Base-by-base conservation (phyloP, 2,329 filamentous ascomycete species). In the Ploettnerulaceae sp. region DNA sequence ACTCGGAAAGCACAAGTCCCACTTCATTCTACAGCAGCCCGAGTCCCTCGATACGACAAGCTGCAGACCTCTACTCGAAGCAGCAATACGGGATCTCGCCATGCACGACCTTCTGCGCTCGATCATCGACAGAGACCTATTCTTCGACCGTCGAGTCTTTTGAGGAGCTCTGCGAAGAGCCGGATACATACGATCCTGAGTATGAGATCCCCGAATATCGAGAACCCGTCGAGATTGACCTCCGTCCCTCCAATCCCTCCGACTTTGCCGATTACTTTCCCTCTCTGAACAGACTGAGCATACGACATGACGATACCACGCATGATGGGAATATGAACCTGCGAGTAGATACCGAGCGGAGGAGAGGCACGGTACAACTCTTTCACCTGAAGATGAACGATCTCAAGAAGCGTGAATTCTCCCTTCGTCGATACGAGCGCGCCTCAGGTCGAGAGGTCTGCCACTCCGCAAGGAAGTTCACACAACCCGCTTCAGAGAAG, bases 311-410 rank as follows among this genome's bases (percentile, higher is more conserved):
- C 64, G 89, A 96, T 67, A 81, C 87, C 38, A 93, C 89, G 0
- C 69, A 83, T 3, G 91, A 98, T 64, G 91, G 91, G 26, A 95
- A 96, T 72, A 94, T 96, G 89, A 97, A 97, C 64, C 75, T 98
- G 47, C 83, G 90, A 24, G 76, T 97, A 48, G 90, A 95, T 64
- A 91, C 88, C 5, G 73, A 86, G 53, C 34, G 38, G 24, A 77
- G 77, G 54, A 80, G 81, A 57, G 78, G 86, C 59, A 87, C 82
- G 4, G 69, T 81, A 8, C 79, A 83, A 64, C 81, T 98, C 37
- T 97, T 96, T 68, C 91, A 98, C 66, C 73, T 97, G 50, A 86
- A 89, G 60, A 95, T 98, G 89, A 84, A 95, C 64, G 89, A 97
- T 66, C 71, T 97, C 45, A 82, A 81, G 61, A 82, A 81, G 57